Evolutionary conservation across 2,329 filamentous ascomycete genomes (phyloP).

Genomic region (Epicoccum sorghinum): DNA sequence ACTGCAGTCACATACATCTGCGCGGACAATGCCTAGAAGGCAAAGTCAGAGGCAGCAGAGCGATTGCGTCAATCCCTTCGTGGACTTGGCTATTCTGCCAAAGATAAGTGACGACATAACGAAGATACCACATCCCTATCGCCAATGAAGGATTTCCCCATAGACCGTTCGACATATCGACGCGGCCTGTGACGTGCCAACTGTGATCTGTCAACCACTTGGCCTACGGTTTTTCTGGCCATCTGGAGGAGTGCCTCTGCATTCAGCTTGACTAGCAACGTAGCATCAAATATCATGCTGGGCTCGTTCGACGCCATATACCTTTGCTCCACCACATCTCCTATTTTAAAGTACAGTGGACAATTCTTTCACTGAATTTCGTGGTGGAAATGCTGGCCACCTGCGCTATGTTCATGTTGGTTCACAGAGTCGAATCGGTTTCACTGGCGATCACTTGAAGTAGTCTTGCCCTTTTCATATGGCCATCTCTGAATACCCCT

Average conservation of each 20-base stretch:
- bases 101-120: neutral
- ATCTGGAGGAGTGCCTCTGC: too few species aligned
- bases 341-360: too few species aligned
- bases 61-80: neutral
- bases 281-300: too few species aligned
- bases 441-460: too few species aligned
- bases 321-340: too few species aligned
- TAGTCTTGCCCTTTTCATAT: too few species aligned
- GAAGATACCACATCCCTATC: constrained; percentile 6
- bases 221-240: neutral
- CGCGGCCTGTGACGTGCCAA: neutral
- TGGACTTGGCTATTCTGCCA: neutral
- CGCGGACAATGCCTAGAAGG: constrained; percentile 34
- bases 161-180: neutral
- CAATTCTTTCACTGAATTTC: too few species aligned
- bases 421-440: too few species aligned
- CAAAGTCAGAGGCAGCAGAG: neutral
- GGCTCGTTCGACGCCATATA: too few species aligned
- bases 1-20: constrained; percentile 39
- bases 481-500: neutral
- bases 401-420: too few species aligned
- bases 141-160: constrained; percentile 4
- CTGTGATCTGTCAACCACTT: neutral
- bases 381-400: too few species aligned
- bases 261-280: too few species aligned